Base-by-base conservation (phyloP, 441 rosid genomes). In the Capsella rubella region DNA sequence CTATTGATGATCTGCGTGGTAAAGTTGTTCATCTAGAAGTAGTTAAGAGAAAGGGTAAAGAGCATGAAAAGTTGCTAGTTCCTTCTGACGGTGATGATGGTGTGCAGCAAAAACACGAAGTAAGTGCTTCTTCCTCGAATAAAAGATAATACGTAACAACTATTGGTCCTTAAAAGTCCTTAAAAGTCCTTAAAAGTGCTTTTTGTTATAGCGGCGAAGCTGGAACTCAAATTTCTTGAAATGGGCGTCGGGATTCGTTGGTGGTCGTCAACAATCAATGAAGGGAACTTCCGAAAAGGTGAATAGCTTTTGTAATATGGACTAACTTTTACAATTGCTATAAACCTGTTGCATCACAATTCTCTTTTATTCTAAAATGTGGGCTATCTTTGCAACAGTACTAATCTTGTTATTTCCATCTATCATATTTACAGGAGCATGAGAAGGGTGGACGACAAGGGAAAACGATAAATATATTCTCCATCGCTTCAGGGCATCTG, bases 401-500 rank as follows among this genome's bases (percentile, higher is more conserved):
- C 52, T 37, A 52, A 64, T 63, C 40, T 52, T 43, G 31, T n/a
- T 21, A 52, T 64, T 27, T 74, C 18, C 74, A n/a, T 60, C 65
- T 62, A 80, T 76, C 67, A 68, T 62, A 53, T 71, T 46, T 50
- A 52, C 79, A 91, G 97, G 91, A 83, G 77, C 86, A 78, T 74
- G 81, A 85, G 72, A 90, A 82, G 82, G 89, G 88, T 69, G 91
- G 88, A 42, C 90, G 95, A 66, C 86, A 70, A 68, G 98, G 98
- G 84, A 89, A 86, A 83, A 82, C 90, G 11, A 87, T 96, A 68
- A 93, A 96, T 79, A 92, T 96, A 45, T 96, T 93, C 73, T 96
- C 98, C 64, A 80, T 96, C 71, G 99, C 99, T 77, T 96, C 99
- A 52, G 99, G 99, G 67, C 98, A 96, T 84, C 82, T 96, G 99